Evolutionary conservation across 2,329 filamentous ascomycete genomes (phyloP), one percentile per base, ranked within the genome.

Genomic region (Aureobasidium sp.): DNA sequence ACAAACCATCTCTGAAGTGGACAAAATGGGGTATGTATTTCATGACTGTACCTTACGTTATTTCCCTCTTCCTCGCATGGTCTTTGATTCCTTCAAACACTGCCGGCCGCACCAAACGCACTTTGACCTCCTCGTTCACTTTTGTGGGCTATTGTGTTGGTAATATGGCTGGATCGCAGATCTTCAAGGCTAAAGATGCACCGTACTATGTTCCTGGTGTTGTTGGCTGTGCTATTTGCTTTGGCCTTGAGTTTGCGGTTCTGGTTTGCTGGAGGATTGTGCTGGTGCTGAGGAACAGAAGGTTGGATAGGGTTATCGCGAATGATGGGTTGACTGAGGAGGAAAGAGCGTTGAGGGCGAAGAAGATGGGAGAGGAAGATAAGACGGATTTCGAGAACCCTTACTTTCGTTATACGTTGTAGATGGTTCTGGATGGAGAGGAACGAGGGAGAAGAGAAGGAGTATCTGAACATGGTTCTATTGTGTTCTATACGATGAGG

Each of bases 341-440:
- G 1, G 87, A 85, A 2, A 85, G 88, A 44, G 84, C 75, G 61
- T 85, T 68, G 4, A 88, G 81, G 4, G 87, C 87, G 64, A 86
- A 82, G 51, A 89, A 80, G 5, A 85, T 83, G 5, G 87, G 89
- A 27, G 81, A 82, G n/a, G 85, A 86, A 3, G 87, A 89, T 68
- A 88, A 86, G 65, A 89, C 76, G 7, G 86, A 88, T 71, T 86
- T 89, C 59, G 61, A 69, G 63, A 71, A 71, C 29, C 67, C 67
- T 11, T 66, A 70, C 41, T 69, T 70, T 41, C 62, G 67, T 11
- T 70, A 70, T 47, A 67, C 67, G 6, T 39, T 68, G 59, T 68
- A 55, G 10, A 37, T 5, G 16, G n/a, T 45, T 6, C 16, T 5
- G 7, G 8, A 9, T 37, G 30, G 7, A 50, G 21, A 21, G 21